phyloP scores from a whole-genome alignment of 495 filamentous ascomycete genomes.

The Daldinia vernicosa region DNA sequence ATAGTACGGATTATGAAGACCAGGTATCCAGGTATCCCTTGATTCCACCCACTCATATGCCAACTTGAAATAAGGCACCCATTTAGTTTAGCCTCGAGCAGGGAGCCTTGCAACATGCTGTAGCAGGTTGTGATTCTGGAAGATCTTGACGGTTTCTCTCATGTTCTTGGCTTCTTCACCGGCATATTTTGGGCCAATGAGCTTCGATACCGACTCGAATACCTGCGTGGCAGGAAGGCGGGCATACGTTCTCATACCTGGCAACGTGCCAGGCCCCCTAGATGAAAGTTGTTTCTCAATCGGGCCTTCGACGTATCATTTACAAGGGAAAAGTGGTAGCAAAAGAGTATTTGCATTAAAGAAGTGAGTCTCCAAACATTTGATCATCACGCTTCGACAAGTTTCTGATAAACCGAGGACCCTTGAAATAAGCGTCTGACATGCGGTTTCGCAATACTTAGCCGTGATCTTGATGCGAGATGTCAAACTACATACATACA shows the following conservation, averaged over 20 bases:
- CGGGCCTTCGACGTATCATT: constrained; percentile 38
- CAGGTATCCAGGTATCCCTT: constrained; percentile 13
- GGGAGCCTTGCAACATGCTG: constrained; percentile 30
- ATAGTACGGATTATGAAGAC: constrained; percentile 29
- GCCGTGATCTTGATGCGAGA: constrained; percentile 23
- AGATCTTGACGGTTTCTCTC: constrained; percentile 39
- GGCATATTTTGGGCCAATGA: constrained; percentile 42
- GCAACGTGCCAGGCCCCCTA: constrained; percentile 28
- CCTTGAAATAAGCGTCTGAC: constrained; percentile 37
- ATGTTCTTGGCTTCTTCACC: constrained; percentile 36
- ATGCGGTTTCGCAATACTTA: constrained; percentile 35
- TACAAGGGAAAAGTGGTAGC: constrained; percentile 20
- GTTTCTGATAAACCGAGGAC: constrained; percentile 20
- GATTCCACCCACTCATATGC: constrained; percentile 4
- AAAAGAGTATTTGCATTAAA: constrained; percentile 26
- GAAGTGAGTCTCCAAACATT: constrained; percentile 39
- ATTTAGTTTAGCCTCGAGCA: constrained; percentile 33
- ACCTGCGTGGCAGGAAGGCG: constrained; percentile 27
- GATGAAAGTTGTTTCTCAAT: constrained; percentile 39
- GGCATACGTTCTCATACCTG: constrained; percentile 17
- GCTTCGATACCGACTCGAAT: constrained; percentile 27
- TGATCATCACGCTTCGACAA: constrained; percentile 28
- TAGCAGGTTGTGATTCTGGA: constrained; percentile 43
- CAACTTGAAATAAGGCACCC: constrained; percentile 26
- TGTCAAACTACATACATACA: neutral